phyloP scores from a whole-genome alignment of 306 rosid species.

The Oemleria cerasiformis region DNA sequence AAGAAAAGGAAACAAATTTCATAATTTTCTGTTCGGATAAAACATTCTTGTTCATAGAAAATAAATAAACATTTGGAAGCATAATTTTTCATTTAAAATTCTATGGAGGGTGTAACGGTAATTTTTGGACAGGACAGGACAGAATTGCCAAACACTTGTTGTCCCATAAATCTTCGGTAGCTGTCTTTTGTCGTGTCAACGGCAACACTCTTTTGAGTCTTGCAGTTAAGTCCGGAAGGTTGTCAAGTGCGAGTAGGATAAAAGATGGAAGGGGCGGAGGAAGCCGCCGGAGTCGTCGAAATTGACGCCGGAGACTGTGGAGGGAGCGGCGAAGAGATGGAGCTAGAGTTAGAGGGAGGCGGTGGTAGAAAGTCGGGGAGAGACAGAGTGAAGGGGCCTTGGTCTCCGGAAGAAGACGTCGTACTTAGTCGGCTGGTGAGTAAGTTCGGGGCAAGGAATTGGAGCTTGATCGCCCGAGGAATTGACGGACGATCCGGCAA shows the following conservation, averaged over 20 bases:
- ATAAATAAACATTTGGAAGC: too few relatives aligned
- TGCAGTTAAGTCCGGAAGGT: conserved; percentile 42
- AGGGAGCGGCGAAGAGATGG: conserved; percentile 56
- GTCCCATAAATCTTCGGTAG: conserved; percentile 26
- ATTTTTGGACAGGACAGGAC: neutral
- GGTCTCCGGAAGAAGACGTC: conserved; percentile 94
- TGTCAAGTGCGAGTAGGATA: neutral
- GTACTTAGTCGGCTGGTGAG: conserved; percentile 74
- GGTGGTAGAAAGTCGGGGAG: conserved; percentile 22
- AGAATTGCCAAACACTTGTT: conserved; percentile 1
- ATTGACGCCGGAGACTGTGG: conserved; percentile 19
- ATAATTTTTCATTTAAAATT: neutral
- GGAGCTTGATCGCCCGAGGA: conserved; percentile 94
- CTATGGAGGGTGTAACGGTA: neutral
- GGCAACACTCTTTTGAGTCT: neutral
- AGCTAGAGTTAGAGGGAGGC: conserved; percentile 29
- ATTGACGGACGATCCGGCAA: conserved; percentile 89
- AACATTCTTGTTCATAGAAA: too few relatives aligned
- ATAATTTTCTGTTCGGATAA: too few relatives aligned
- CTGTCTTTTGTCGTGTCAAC: neutral
- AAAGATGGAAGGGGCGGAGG: conserved; percentile 14
- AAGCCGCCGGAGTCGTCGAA: conserved; percentile 18
- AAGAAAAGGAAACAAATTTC: too few relatives aligned
- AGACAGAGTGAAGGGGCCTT: conserved; percentile 82
- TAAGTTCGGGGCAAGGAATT: conserved; percentile 85